phyloP scores from a whole-genome alignment of 1,139 yeast genomes.

The Zygosaccharomyces sapae region DNA sequence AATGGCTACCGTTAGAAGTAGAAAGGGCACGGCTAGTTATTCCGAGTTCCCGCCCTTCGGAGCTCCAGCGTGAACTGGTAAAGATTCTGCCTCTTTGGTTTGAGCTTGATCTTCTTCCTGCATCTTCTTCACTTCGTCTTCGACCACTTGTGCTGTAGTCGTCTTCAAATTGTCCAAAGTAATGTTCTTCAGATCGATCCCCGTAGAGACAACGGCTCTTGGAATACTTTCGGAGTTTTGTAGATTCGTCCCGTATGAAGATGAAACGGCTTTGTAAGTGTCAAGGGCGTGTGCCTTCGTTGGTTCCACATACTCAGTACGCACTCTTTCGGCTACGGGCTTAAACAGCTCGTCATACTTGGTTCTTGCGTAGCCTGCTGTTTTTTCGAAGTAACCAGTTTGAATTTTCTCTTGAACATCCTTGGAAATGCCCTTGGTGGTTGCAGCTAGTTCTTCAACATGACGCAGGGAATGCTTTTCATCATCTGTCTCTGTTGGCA shows the following conservation, averaged over 20 bases:
- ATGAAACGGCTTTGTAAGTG: constrained; percentile 32
- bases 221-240: constrained; percentile 33
- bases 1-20: constrained; percentile 2
- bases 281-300: constrained; percentile 28
- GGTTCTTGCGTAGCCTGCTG: constrained; percentile 19
- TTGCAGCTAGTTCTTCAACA: constrained; percentile 28
- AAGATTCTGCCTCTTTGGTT: constrained; percentile 1
- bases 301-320: constrained; percentile 23
- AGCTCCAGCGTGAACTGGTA: constrained; percentile 8
- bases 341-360: constrained; percentile 23
- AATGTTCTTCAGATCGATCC: constrained; percentile 30
- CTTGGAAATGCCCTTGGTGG: constrained; percentile 28
- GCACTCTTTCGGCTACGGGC: constrained; percentile 25
- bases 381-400: constrained; percentile 19
- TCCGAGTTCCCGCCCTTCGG: constrained; percentile 7
- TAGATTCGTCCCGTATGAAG: constrained; percentile 29
- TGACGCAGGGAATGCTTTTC: constrained; percentile 24
- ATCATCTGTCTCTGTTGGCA: constrained; percentile 7
- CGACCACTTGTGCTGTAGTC: constrained; percentile 12
- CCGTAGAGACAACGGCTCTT: constrained; percentile 33
- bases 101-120: not conserved
- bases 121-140: constrained; percentile 8
- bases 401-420: constrained; percentile 27
- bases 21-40: constrained; percentile 3
- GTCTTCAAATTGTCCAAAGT: constrained; percentile 30